A percentile compares a stretch with the other conserved stretches of the same genome.
These are phyloP conservation scores for Podospora pseudoanserina DNA, from an alignment of 495 filamentous ascomycete genomes.

Conservation along the genomic window DNA sequence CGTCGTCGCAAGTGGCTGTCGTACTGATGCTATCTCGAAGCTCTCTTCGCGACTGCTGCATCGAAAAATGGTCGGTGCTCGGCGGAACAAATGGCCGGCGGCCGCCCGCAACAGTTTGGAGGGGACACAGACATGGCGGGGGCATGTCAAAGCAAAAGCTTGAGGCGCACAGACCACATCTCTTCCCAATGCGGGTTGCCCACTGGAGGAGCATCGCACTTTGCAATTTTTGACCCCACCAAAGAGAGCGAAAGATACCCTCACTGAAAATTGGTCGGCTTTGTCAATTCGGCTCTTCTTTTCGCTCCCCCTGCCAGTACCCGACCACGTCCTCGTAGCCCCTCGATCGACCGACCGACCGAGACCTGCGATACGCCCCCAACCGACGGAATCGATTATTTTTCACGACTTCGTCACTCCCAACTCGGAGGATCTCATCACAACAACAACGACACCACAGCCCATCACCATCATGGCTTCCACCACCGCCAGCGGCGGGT, in stretches of 20 bases:
- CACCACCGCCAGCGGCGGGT: slow-evolving; percentile 50
- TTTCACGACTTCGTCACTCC: neutral
- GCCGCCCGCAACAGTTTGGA: neutral
- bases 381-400: neutral
- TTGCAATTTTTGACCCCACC: slow-evolving; percentile 40
- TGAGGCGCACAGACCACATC: slow-evolving; percentile 10
- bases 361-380: neutral
- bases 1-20: slow-evolving; percentile 6
- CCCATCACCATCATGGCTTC: slow-evolving; percentile 27
- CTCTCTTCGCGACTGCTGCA: slow-evolving; percentile 3
- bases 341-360: slow-evolving; percentile 9
- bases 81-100: slow-evolving; percentile 26
- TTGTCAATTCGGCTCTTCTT: slow-evolving; percentile 11
- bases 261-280: slow-evolving; percentile 30
- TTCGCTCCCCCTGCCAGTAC: slow-evolving; percentile 6
- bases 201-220: slow-evolving; percentile 22
- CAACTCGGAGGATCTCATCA: neutral
- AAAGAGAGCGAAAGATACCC: slow-evolving; percentile 29
- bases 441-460: neutral
- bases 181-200: slow-evolving; percentile 9
- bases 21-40: slow-evolving; percentile 2
- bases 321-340: slow-evolving; percentile 6
- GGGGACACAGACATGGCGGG: neutral
- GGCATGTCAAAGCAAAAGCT: neutral
- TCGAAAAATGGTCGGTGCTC: slow-evolving; percentile 18